These are phyloP conservation scores for thale cress (Arabidopsis thaliana) DNA, from an alignment of 345 rosid genomes.

Conservation along the genomic window DNA sequence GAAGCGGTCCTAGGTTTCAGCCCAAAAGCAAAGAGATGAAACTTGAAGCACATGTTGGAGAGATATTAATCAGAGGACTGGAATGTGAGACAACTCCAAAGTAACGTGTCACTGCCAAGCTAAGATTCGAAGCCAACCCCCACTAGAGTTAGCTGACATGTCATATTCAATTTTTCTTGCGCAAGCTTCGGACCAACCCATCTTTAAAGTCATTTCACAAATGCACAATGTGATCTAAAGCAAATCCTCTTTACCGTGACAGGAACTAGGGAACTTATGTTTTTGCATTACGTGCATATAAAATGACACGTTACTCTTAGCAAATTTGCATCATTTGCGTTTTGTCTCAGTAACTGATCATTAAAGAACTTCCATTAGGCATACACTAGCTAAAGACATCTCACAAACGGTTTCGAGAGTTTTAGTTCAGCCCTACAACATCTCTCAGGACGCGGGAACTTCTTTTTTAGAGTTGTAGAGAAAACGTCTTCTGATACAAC, in stretches of 20 bases:
- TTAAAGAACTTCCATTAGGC: neutral
- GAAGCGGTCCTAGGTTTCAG: constrained; percentile 17
- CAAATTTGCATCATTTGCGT: neutral
- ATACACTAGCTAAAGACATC: neutral
- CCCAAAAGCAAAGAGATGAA: constrained; percentile 22
- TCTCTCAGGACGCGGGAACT: constrained; percentile 1
- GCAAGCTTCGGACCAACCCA: constrained; percentile 27
- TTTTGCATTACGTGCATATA: constrained; percentile 16
- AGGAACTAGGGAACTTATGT: constrained; percentile 17
- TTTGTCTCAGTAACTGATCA: constrained; percentile 11
- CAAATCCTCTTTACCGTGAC: constrained; percentile 12
- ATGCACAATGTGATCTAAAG: constrained; percentile 17
- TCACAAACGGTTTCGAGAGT: neutral
- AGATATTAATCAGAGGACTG: constrained; percentile 17
- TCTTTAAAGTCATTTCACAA: constrained; percentile 13
- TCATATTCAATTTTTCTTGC: constrained; percentile 34
- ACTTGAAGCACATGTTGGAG: constrained; percentile 16
- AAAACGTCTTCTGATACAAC: constrained; percentile 18
- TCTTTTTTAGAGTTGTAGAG: neutral
- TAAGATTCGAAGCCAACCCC: constrained; percentile 36
- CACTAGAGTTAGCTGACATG: constrained; percentile 39
- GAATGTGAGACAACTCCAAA: constrained; percentile 29
- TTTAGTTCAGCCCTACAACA: constrained; percentile 17
- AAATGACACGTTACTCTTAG: constrained; percentile 16
- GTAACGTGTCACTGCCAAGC: constrained; percentile 41